Percentiles rank a stretch among this genome's conserved stretches.
phyloP scores from a whole-genome alignment of 1,139 yeast species.

The Taphrina populina region DNA sequence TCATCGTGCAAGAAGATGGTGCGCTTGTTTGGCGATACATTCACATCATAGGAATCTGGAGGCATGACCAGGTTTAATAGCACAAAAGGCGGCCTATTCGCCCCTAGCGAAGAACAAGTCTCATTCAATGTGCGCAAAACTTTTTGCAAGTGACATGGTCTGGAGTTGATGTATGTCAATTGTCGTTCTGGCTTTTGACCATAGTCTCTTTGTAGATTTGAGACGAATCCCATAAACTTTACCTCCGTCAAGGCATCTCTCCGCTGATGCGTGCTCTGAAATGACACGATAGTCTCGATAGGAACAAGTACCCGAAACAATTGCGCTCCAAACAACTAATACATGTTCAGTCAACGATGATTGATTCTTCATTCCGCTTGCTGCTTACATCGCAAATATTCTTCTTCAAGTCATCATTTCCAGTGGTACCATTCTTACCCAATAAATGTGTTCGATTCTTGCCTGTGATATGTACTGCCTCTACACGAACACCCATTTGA shows the following conservation, averaged over 20 bases:
- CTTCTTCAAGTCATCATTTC: constrained; percentile 1
- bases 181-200: constrained; percentile 65
- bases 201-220: constrained; percentile 57
- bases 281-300: background rate
- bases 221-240: constrained; percentile 59
- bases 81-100: constrained; percentile 72
- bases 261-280: constrained; percentile 9
- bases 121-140: constrained; percentile 63
- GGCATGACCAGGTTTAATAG: constrained; percentile 58
- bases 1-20: constrained; percentile 70
- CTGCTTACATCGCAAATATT: constrained; percentile 9
- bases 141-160: constrained; percentile 67
- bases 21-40: constrained; percentile 88
- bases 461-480: constrained; percentile 10
- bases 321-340: constrained; percentile 26
- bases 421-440: constrained; percentile 19
- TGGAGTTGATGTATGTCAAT: constrained; percentile 63
- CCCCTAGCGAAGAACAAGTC: constrained; percentile 66
- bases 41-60: constrained; percentile 64
- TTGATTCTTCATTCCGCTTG: background rate
- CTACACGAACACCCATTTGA: constrained; percentile 49
- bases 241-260: background rate
- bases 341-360: background rate
- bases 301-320: constrained; percentile 7
- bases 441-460: constrained; percentile 13